Percentiles rank a stretch among this genome's conserved stretches.
These are phyloP conservation scores for Sistotremastrum niveocremeum DNA, from an alignment of 768 basidiomycete genomes.

Conservation along the genomic window DNA sequence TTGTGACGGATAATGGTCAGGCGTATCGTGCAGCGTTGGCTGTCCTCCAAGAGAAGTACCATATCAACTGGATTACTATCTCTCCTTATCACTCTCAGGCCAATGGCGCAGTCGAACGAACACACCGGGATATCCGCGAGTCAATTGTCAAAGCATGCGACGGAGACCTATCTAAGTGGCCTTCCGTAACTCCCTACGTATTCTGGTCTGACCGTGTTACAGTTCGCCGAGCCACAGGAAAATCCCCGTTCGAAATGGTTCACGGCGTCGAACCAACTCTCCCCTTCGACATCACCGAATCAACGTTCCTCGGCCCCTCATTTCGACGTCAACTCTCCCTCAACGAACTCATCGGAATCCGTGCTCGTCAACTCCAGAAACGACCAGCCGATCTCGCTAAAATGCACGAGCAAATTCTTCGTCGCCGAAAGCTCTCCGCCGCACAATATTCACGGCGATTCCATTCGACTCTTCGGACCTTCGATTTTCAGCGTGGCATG, in stretches of 20 bases:
- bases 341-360: conserved; percentile 9
- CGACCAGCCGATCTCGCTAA: conserved; percentile 4
- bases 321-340: conserved; percentile 12
- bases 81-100: conserved; percentile 14
- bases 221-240: conserved; percentile 4
- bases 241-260: conserved; percentile 9
- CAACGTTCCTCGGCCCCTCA: conserved; percentile 15
- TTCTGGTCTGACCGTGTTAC: conserved; percentile 11
- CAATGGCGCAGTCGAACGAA: conserved; percentile 12
- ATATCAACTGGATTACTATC: conserved; percentile 23
- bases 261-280: conserved; percentile 17
- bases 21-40: conserved; percentile 15
- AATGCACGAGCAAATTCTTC: conserved; percentile 4
- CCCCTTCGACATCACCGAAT: conserved; percentile 17
- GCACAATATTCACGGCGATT: conserved; percentile 8
- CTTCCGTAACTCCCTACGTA: conserved; percentile 5
- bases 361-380: conserved; percentile 7
- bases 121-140: conserved; percentile 10
- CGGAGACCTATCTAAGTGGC: conserved; percentile 11
- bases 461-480: conserved; percentile 11
- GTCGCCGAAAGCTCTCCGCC: conserved; percentile 1
- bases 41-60: conserved; percentile 14
- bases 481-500: conserved; percentile 14
- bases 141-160: conserved; percentile 10
- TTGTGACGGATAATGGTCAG: conserved; percentile 31